Base-by-base conservation (phyloP, 2,329 filamentous ascomycete genomes). In the Exophiala phaeomuriformis region DNA sequence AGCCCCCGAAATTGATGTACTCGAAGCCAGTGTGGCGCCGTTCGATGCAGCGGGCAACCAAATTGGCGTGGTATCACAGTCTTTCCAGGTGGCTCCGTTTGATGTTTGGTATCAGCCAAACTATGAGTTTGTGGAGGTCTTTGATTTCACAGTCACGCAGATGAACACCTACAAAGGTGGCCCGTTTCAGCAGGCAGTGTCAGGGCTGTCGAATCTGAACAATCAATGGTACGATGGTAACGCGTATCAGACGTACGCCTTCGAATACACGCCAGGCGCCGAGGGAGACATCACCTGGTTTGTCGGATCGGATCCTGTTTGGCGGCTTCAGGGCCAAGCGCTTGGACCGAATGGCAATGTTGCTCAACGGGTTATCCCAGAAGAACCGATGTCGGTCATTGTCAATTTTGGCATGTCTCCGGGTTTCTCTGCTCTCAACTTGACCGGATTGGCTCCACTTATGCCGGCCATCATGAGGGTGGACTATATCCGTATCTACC, bases 401-500 rank as follows among this genome's bases (percentile, higher is more conserved):
- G 75, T 82, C 70, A 88, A 88, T 64, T 79, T 86, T 62, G 85
- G 84, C 63, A 85, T 88, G 79, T 83, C 80, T 3, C 75, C 76
- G 62, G 80, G 78, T 67, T 87, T 87, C 66, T 79, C 84, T 0
- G 67, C 73, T 3, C 71, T 86, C 57, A 81, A 86, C 63, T 67
- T 81, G 53, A 75, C 75, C 1, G 79, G 77, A 30, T 68, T 87
- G 28, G 70, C 66, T 3, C 63, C 74, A 10, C 68, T 79, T 41
- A 73, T 85, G 63, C 84, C 84, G 2, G 83, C 81, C 2, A 80
- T 74, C 1, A 84, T 86, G 77, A 75, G 82, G 2, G 72, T 87
- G 53, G 84, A 87, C 67, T 86, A 86, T 65, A 75, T 88, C 50
- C 79, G 84, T 9, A 84, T 87, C 47, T 87, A 86, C 63, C 83